Conservation (phyloP, 352 stramenopile species). For the Phytophthora capsici region DNA sequence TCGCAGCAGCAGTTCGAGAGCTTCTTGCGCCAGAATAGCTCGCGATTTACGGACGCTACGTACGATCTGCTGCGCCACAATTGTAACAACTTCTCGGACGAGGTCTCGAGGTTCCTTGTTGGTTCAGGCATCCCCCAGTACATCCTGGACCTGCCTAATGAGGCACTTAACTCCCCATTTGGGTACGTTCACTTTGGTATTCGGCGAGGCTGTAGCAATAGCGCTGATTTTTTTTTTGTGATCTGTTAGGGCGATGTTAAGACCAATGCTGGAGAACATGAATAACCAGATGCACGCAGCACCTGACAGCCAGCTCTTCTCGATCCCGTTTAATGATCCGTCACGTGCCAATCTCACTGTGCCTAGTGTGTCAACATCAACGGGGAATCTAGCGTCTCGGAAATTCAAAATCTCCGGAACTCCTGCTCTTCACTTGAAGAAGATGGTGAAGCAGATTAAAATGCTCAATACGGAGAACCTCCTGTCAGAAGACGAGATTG, state of each 20-base stretch:
- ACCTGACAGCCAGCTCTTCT: conserved; percentile 56
- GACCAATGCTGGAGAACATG: conserved; percentile 86
- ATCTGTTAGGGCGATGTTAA: conserved; percentile 67
- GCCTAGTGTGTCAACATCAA: conserved; percentile 1
- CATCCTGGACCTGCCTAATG: conserved; percentile 91
- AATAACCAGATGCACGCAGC: conserved; percentile 75
- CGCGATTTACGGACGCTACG: conserved; percentile 87
- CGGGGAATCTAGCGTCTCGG: conserved; percentile 39
- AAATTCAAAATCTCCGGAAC: conserved; percentile 64
- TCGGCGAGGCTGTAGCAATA: background rate
- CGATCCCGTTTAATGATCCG: conserved; percentile 77
- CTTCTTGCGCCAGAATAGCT: conserved; percentile 79
- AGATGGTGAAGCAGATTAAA: conserved; percentile 52
- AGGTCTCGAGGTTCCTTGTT: conserved; percentile 90
- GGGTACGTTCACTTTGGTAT: conserved; percentile 56
- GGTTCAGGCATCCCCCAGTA: conserved; percentile 87
- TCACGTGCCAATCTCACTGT: conserved; percentile 34
- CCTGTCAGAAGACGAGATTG: conserved; percentile 42
- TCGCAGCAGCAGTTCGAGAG: conserved; percentile 81
- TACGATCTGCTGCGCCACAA: conserved; percentile 97
- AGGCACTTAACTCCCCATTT: conserved; percentile 90
- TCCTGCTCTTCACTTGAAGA: conserved; percentile 55
- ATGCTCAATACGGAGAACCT: conserved; percentile 37
- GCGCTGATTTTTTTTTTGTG: conserved; percentile 8
- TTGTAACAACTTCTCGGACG: conserved; percentile 98